Evolutionary conservation across 2,329 filamentous ascomycete species (phyloP).

Genomic region (Myriangium duriaei): DNA sequence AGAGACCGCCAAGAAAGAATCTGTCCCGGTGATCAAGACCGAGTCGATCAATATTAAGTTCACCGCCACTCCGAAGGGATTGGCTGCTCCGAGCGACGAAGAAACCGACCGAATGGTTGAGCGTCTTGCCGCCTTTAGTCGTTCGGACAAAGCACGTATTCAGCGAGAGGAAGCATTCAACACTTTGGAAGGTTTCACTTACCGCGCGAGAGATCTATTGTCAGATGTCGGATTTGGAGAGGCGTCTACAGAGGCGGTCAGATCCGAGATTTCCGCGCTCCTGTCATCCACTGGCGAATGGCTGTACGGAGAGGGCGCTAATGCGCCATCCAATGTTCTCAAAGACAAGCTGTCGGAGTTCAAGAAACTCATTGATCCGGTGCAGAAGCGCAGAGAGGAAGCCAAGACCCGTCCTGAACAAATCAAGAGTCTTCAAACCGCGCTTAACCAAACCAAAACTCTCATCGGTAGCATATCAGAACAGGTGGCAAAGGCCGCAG

Average conservation of each 20-base stretch:
- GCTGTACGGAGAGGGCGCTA: constrained; percentile 75
- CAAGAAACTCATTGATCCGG: constrained; percentile 63
- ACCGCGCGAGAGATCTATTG: constrained; percentile 72
- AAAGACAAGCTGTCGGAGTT: constrained; percentile 65
- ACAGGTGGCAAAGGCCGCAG: constrained; percentile 51
- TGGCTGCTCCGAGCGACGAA: constrained; percentile 46
- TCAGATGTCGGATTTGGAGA: constrained; percentile 62
- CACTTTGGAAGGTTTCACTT: constrained; percentile 85
- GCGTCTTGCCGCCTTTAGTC: constrained; percentile 66
- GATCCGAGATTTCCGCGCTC: constrained; percentile 53
- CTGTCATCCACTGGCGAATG: constrained; percentile 66
- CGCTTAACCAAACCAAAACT: constrained; percentile 58
- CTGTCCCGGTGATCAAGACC: constrained; percentile 26
- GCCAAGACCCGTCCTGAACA: constrained; percentile 56
- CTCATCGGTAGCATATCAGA: constrained; percentile 58
- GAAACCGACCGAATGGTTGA: constrained; percentile 50
- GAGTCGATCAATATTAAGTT: constrained; percentile 42
- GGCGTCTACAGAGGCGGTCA: constrained; percentile 56
- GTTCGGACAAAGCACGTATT: constrained; percentile 65
- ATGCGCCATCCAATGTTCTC: constrained; percentile 63
- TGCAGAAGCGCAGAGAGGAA: constrained; percentile 65
- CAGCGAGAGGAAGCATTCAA: constrained; percentile 80
- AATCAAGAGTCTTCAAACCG: constrained; percentile 53
- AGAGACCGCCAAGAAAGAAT: constrained; percentile 23
- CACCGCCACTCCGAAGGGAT: constrained; percentile 32